Evolutionary conservation across 2,329 filamentous ascomycete species (phyloP), one percentile per base, ranked within the genome.

Genomic region (Xylaria sp.): DNA sequence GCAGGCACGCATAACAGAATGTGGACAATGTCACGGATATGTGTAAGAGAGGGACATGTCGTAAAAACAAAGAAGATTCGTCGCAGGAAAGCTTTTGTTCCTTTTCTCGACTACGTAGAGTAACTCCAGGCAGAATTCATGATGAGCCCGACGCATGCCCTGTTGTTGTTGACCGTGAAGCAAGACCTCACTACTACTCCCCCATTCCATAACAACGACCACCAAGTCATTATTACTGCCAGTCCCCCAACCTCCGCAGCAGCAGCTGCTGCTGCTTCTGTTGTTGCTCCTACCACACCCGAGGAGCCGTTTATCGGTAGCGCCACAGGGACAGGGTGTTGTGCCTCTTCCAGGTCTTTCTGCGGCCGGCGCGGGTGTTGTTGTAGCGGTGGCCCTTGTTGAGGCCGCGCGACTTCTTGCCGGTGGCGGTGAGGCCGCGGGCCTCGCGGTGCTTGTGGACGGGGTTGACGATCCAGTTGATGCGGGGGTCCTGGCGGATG

Each of bases 381-480:
- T 93, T 96, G 92, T 91, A 99, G 75, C 89, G 87, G 83, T 97
- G 93, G 72, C 94, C 94, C 88, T 96, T 96, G 89, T 94, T 94
- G 83, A 99, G 89, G 82, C 95, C 94, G 79, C 94, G 92, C 74
- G 91, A 96, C 85, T 95, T 95, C 92, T 99, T 99, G 88, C 94
- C 94, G 68, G 93, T 97, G 73, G 93, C 88, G 70, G 94, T 99
- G 71, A 99, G 91, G 74, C 94, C 95, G 79, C 94, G 92, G 72
- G 86, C 81, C 86, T 99, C 94, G 83, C 94, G 94, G 88, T 97
- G 94, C 92, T 99, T 99, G 91, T 99, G 94, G 73, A 99, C 95
- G 70, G 94, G 90, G 83, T 95, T 95, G 83, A 93, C 91, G 86
- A 99, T 99, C 94, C 94, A 99, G 91, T 96, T 99, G 90, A 99